Conservation (phyloP, 2,329 filamentous ascomycete genomes). For the Aspergillus ochraceus region DNA sequence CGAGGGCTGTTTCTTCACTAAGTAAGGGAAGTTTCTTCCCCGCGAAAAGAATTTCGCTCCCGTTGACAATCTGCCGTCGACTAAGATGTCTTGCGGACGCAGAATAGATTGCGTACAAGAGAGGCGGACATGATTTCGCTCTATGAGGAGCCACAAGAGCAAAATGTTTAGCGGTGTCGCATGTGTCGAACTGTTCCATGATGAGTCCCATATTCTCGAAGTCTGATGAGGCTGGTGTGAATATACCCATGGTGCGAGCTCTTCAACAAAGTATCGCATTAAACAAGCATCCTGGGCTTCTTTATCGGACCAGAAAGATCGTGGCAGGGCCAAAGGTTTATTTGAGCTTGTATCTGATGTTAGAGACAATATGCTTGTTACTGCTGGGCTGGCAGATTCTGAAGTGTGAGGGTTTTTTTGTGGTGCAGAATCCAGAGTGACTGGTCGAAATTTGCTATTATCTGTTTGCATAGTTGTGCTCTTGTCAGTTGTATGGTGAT, state of each 20-base stretch:
- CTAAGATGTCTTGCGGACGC: constrained; percentile 36
- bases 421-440: too few species aligned
- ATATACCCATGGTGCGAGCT: constrained; percentile 22
- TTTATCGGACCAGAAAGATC: too few species aligned
- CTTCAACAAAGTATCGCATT: constrained; percentile 23
- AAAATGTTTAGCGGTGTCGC: constrained; percentile 40
- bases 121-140: constrained; percentile 37
- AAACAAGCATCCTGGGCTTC: constrained; percentile 1
- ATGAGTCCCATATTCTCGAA: background rate
- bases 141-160: constrained; percentile 38
- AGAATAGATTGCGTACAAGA: constrained; percentile 37
- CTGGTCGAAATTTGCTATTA: too few species aligned
- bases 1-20: constrained; percentile 32
- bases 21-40: constrained; percentile 24
- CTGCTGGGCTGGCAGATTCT: too few species aligned
- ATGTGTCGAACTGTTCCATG: constrained; percentile 35
- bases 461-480: too few species aligned
- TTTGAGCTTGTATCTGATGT: too few species aligned
- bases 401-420: too few species aligned
- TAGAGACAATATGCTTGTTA: too few species aligned
- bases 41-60: constrained; percentile 11
- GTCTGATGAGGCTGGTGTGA: background rate
- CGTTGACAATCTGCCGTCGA: constrained; percentile 7
- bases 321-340: too few species aligned
- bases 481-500: too few species aligned